phyloP scores from a whole-genome alignment of 1,284 basidiomycete genomes.

The Ceratobasidium sp. region DNA sequence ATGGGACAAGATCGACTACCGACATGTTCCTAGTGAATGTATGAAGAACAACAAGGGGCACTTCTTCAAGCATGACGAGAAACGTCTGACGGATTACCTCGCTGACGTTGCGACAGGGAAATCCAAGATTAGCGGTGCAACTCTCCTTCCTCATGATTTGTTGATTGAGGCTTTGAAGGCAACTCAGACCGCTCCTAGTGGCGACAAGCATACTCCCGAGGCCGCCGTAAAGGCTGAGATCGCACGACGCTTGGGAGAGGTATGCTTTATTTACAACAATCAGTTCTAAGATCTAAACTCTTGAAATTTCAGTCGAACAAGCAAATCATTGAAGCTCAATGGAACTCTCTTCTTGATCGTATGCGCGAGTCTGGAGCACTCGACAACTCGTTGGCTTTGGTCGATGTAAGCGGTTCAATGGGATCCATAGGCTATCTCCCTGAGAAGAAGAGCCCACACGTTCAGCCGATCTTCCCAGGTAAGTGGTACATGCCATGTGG shows the following conservation, averaged over 20 bases:
- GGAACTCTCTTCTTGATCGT: slow-evolving; percentile 63
- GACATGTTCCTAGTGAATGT: slow-evolving; percentile 63
- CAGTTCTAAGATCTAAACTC: neutral
- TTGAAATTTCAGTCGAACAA: slow-evolving; percentile 44
- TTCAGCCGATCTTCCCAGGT: slow-evolving; percentile 60
- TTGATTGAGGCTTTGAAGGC: slow-evolving; percentile 52
- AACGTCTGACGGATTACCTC: slow-evolving; percentile 65
- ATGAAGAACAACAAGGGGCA: slow-evolving; percentile 63
- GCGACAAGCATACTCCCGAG: slow-evolving; percentile 2
- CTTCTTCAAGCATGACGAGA: slow-evolving; percentile 65
- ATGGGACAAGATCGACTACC: slow-evolving; percentile 56
- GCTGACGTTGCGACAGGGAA: slow-evolving; percentile 61
- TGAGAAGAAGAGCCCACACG: slow-evolving; percentile 1
- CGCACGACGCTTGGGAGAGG: slow-evolving; percentile 33
- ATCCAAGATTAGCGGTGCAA: slow-evolving; percentile 64
- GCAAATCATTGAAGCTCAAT: slow-evolving; percentile 66
- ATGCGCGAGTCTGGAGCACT: slow-evolving; percentile 62
- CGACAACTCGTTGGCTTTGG: slow-evolving; percentile 69
- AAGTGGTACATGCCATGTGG: neutral
- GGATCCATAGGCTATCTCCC: slow-evolving; percentile 47
- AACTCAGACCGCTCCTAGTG: neutral
- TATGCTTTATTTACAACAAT: neutral
- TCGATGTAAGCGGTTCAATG: slow-evolving; percentile 79
- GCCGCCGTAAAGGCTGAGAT: slow-evolving; percentile 36
- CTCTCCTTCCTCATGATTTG: slow-evolving; percentile 66